Evolutionary conservation across 1,284 basidiomycete species (phyloP).

Genomic region (Rhodofomes roseus): DNA sequence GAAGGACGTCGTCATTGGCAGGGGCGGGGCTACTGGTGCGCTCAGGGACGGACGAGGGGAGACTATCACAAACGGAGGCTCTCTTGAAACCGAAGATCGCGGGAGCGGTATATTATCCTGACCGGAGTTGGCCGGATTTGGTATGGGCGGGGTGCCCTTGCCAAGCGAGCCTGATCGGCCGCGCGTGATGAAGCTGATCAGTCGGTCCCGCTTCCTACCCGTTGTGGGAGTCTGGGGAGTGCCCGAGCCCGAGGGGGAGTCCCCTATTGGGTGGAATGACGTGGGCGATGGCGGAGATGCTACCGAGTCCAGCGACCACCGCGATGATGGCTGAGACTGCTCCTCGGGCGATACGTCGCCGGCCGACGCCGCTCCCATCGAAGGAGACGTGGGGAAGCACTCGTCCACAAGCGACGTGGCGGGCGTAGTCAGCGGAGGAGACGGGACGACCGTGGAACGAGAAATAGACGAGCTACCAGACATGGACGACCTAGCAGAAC

Average conservation of each 20-base stretch:
- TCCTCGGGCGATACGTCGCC: not conserved
- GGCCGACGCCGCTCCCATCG: not conserved
- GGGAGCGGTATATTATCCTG: not conserved
- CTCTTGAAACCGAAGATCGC: constrained; percentile 3
- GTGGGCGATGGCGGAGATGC: constrained; percentile 14
- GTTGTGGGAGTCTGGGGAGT: constrained; percentile 17
- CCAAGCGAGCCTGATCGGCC: constrained; percentile 25
- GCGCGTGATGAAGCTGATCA: constrained; percentile 30
- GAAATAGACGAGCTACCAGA: constrained; percentile 3
- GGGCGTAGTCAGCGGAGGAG: constrained; percentile 12
- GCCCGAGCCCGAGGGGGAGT: not conserved
- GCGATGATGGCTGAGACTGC: constrained; percentile 21
- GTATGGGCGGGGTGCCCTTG: constrained; percentile 12
- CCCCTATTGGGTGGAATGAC: constrained; percentile 1
- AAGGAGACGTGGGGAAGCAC: not conserved
- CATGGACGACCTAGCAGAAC: constrained; percentile 16
- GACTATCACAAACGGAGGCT: constrained; percentile 12
- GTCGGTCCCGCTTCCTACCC: constrained; percentile 24
- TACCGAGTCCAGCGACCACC: constrained; percentile 30
- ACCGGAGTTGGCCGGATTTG: constrained; percentile 7
- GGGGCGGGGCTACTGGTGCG: constrained; percentile 7
- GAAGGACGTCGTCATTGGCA: constrained; percentile 4
- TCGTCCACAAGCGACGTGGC: constrained; percentile 4
- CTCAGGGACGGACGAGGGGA: constrained; percentile 17
- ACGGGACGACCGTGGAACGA: constrained; percentile 9